A percentile compares a stretch with the other conserved stretches of the same genome.
Evolutionary conservation across 148 eudicot species (phyloP).

Genomic region (Suaeda aralocaspica): DNA sequence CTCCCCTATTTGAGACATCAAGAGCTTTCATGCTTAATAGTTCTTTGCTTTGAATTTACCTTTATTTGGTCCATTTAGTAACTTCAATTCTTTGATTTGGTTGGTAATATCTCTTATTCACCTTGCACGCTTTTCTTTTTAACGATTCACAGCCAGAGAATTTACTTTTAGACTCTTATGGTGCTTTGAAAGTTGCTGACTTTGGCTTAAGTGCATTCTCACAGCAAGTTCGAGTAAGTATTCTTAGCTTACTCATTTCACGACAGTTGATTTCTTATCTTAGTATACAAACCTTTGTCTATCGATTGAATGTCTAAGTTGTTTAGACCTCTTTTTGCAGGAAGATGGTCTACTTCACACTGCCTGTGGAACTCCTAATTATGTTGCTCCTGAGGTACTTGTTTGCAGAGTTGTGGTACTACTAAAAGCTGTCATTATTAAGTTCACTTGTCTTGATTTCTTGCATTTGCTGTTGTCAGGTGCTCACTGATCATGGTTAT

Average conservation of each 20-base stretch:
- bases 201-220: constrained; percentile 85
- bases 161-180: constrained; percentile 69
- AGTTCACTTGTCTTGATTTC: not conserved
- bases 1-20: not conserved
- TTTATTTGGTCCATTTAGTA: not conserved
- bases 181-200: constrained; percentile 83
- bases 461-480: constrained; percentile 40
- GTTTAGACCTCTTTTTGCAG: constrained; percentile 27
- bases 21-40: no score
- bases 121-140: not conserved
- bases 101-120: not conserved
- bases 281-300: not conserved
- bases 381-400: constrained; percentile 91
- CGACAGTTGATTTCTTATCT: not conserved
- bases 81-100: not conserved
- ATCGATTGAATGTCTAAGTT: not conserved
- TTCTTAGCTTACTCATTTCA: not conserved
- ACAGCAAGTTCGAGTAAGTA: constrained; percentile 67
- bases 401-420: not conserved
- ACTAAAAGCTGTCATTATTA: not conserved
- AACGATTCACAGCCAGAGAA: constrained; percentile 69
- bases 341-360: constrained; percentile 90
- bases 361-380: constrained; percentile 92
- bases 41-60: not conserved
- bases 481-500: constrained; percentile 75